Evolutionary conservation across 495 filamentous ascomycete genomes (phyloP).

Genomic region (Penicillium flavigenum): DNA sequence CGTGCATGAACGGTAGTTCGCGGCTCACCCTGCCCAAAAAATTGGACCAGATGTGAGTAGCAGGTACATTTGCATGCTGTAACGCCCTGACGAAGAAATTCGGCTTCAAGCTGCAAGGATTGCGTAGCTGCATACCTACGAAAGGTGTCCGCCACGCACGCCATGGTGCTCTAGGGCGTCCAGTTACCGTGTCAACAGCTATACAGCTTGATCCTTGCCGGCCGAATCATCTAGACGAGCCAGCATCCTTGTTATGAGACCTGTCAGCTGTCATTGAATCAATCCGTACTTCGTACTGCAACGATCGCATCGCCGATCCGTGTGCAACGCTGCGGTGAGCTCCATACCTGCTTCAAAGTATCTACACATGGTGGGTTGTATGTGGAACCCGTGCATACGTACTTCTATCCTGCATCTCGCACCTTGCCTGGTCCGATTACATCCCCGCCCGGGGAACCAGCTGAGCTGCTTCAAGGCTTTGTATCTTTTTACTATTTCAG

Average conservation of each 20-base stretch:
- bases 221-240: neutral
- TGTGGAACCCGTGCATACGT: neutral
- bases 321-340: neutral
- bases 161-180: neutral
- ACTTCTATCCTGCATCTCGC: neutral
- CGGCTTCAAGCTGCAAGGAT: conserved; percentile 6
- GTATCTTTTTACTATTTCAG: conserved; percentile 7
- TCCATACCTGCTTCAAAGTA: neutral
- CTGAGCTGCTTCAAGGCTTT: neutral
- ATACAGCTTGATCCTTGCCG: conserved; percentile 6
- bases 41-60: conserved; percentile 6
- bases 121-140: conserved; percentile 1
- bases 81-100: neutral
- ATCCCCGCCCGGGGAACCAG: neutral
- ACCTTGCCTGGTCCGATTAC: conserved; percentile 9
- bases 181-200: conserved; percentile 6
- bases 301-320: neutral
- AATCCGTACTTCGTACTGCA: neutral
- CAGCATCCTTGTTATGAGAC: conserved; percentile 7
- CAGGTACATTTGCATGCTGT: conserved; percentile 6
- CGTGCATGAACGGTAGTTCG: conserved; percentile 30
- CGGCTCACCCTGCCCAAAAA: conserved; percentile 9
- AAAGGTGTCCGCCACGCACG: neutral
- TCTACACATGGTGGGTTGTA: conserved; percentile 3
- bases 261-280: neutral